Percentiles rank a stretch among this genome's conserved stretches.
Conservation (phyloP, 2,329 filamentous ascomycete genomes). For the Graphium sp. region DNA sequence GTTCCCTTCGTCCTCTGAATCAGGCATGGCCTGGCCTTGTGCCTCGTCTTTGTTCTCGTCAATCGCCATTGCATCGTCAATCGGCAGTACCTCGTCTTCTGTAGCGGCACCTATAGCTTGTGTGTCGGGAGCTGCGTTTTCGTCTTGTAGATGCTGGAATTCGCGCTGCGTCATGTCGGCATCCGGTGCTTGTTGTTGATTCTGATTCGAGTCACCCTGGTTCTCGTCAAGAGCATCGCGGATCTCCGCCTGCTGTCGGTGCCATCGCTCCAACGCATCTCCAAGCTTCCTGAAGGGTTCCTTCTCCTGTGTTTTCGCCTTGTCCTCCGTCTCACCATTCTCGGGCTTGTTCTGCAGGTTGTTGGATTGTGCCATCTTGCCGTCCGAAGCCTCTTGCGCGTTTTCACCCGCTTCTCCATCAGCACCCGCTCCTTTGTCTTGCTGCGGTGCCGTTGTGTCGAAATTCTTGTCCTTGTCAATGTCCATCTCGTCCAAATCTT, state of each 20-base stretch:
- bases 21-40: conserved; percentile 31
- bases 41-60: conserved; percentile 47
- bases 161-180: conserved; percentile 65
- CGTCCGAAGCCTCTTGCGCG: too few relatives aligned
- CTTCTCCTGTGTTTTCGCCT: conserved; percentile 22
- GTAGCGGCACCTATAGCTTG: conserved; percentile 82
- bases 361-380: conserved; percentile 45
- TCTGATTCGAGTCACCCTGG: conserved; percentile 30
- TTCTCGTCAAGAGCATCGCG: conserved; percentile 34
- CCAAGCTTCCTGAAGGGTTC: conserved; percentile 90
- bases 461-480: conserved; percentile 42
- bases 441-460: conserved; percentile 43
- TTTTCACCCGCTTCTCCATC: too few relatives aligned
- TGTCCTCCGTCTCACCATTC: conserved; percentile 22
- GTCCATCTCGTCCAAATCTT: conserved; percentile 28
- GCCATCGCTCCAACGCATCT: conserved; percentile 84
- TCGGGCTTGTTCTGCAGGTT: conserved; percentile 33
- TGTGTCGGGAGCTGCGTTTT: conserved; percentile 65
- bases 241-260: conserved; percentile 76
- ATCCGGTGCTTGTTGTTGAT: conserved; percentile 20
- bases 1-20: conserved; percentile 28
- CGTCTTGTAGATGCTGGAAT: conserved; percentile 83
- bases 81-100: conserved; percentile 69
- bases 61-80: conserved; percentile 81
- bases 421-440: conserved; percentile 49